Conservation (phyloP, 805 yeast genomes). For the Metschnikowia shivogae region DNA sequence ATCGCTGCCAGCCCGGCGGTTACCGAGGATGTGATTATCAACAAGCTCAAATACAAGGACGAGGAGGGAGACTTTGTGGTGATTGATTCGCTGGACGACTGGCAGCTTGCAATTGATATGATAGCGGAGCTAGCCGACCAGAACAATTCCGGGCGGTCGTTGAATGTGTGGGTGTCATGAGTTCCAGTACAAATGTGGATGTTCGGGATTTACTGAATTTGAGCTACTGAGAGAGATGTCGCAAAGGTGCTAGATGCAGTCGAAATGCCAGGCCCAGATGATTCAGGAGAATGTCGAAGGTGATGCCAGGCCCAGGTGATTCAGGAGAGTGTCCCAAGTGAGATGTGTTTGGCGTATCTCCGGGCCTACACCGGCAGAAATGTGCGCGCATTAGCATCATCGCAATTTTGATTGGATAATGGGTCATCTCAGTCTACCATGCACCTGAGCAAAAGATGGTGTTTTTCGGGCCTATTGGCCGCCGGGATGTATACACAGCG, state of each 20-base stretch:
- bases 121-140: constrained; percentile 30
- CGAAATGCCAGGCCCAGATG: no score
- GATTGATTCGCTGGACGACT: constrained; percentile 81
- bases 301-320: no score
- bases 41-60: constrained; percentile 75
- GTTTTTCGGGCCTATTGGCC: no score
- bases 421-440: no score
- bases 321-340: neutral
- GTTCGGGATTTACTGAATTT: neutral
- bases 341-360: neutral
- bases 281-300: neutral
- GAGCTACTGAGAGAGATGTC: no score
- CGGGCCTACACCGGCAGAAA: neutral
- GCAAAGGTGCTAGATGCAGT: no score
- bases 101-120: constrained; percentile 76
- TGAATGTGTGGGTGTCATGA: constrained; percentile 42
- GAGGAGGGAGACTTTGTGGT: constrained; percentile 94
- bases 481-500: no score
- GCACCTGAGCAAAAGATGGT: no score
- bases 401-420: constrained; percentile 13
- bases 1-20: constrained; percentile 50
- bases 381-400: constrained; percentile 10
- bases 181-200: no score
- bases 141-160: constrained; percentile 18
- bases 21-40: constrained; percentile 46